Evolutionary conservation across 257 asterid species (phyloP), one percentile per base, ranked within the genome.

Genomic region (Ophiorrhiza pumila): DNA sequence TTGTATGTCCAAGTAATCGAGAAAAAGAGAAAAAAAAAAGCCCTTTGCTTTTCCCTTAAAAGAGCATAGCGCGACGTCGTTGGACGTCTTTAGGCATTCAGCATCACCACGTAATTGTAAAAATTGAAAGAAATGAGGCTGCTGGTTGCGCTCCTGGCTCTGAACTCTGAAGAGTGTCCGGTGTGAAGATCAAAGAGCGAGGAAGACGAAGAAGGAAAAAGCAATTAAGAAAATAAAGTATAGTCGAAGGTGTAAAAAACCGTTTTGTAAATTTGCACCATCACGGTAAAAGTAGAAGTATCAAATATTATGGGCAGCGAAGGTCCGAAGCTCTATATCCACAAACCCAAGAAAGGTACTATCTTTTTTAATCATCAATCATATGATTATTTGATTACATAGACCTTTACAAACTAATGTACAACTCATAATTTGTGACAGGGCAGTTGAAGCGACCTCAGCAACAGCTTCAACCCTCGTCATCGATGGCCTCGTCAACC

Each of bases 291-390:
- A n/a, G n/a, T n/a, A n/a, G n/a, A n/a, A n/a, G n/a, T n/a, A n/a
- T n/a, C n/a, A n/a, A 3, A 29, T 1, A 13, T 58, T 39, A 7
- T 91, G 96, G 84, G 81, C 56, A 85, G 82, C 39, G 85, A 78
- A 37, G 82, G 80, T 23, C 93, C 91, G 20, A 89, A 88, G 82
- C 83, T 91, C 57, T 84, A 68, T 79, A 17, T 72, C 76, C 81
- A 83, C 78, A 91, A 85, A 75, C 97, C 96, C 55, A 91, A 81
- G 79, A 89, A 88, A 88, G 76, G 97, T 91, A 59, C 15, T 25
- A n/a, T 59, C 34, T 4, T 42, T 64, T 29, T 45, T 25, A 6
- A 7, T 6, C 46, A 14, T n/a, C 8, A n/a, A n/a, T n/a, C n/a
- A n/a, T 13, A 61, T 27, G 1, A 42, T 1, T 39, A 5, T 22